Base-by-base conservation (phyloP, 192 early-diverging fungal species). In the Mortierella hygrophila region DNA sequence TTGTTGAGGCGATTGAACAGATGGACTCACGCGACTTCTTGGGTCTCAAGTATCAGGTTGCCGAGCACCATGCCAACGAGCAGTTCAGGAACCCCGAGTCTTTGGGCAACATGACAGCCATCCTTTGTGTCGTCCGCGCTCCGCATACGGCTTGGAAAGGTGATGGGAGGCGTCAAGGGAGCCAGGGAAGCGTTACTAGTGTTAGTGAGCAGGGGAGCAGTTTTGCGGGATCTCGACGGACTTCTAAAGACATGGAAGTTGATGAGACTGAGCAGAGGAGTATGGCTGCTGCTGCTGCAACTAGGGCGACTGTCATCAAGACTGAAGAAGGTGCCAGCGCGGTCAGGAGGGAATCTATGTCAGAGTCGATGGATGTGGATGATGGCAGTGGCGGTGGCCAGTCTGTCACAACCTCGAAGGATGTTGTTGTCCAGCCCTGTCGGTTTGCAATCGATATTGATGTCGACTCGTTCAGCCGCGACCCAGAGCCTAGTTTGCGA, bases 41-140 rank as follows among this genome's bases (percentile, higher is more conserved):
- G 20, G 60, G 79, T 23, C 55, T 86, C 35, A 81, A 80, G 52
- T 26, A 68, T 26, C 74, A 74, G 6, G 79, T 81, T 0, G 41
- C 79, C 26, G 40, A 35, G 23, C 37, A 75, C 29, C 81, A 73
- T 60, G 79, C 79, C n/a, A 86, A 68, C 54, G 84, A 86, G 47
- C 84, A 86, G 41, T 74, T 77, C 72, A 37, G 84, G 55, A 81
- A 80, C 68, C 84, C 84, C 29, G 79, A 80, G 35, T 80, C 77
- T 40, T 69, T 86, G 70, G 74, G 79, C 10, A 86, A 86, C 49
- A 74, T 86, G 65, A 74, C 79, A 2, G 70, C 84, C 4, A 38
- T 86, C 0, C 76, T 86, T 9, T 86, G 75, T 37, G 76, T 78
- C 13, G 41, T 86, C 70, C 68, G 65, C 8, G 35, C 76, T 3